A percentile compares a stretch with the other conserved stretches of the same genome.
phyloP scores from a whole-genome alignment of 2,329 filamentous ascomycete genomes.

The Catunica adiposa region DNA sequence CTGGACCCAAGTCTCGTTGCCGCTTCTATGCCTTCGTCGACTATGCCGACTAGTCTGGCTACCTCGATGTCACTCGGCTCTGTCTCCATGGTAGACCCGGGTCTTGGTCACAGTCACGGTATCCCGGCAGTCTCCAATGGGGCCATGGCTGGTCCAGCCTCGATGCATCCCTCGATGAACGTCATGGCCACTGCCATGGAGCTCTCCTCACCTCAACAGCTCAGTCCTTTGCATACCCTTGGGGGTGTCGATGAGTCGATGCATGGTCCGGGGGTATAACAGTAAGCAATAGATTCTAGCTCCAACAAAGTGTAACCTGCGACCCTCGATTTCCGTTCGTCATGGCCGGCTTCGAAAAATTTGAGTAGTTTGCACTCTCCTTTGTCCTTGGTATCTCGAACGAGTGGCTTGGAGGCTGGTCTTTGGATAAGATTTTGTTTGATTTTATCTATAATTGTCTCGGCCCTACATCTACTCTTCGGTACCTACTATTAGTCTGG shows the following conservation, averaged over 20 bases:
- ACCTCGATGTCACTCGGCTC: conserved; percentile 9
- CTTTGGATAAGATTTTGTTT: not conserved
- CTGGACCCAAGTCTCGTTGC: conserved; percentile 12
- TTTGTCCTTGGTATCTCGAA: not conserved
- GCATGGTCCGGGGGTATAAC: conserved; percentile 11
- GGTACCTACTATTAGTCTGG: too few species aligned
- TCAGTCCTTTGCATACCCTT: conserved; percentile 5
- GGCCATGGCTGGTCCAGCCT: not conserved
- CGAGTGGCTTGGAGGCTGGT: too few species aligned
- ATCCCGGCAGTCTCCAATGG: not conserved
- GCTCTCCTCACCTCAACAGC: conserved; percentile 6
- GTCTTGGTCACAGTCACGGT: conserved; percentile 8
- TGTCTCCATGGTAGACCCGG: conserved; percentile 9
- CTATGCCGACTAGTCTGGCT: conserved; percentile 10
- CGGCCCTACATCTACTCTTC: not conserved
- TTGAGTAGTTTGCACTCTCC: too few species aligned
- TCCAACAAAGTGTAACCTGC: not conserved
- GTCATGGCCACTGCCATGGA: conserved; percentile 11
- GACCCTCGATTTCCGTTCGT: too few species aligned
- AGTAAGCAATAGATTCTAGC: conserved; percentile 7
- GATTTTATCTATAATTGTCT: not conserved
- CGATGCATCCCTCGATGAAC: conserved; percentile 10
- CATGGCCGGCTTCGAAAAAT: too few species aligned
- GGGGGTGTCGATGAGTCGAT: conserved; percentile 11
- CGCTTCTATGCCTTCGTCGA: conserved; percentile 10